Evolutionary conservation across 2,329 filamentous ascomycete species (phyloP), one percentile per base, ranked within the genome.

Genomic region (Trichoderma cornu-damae): DNA sequence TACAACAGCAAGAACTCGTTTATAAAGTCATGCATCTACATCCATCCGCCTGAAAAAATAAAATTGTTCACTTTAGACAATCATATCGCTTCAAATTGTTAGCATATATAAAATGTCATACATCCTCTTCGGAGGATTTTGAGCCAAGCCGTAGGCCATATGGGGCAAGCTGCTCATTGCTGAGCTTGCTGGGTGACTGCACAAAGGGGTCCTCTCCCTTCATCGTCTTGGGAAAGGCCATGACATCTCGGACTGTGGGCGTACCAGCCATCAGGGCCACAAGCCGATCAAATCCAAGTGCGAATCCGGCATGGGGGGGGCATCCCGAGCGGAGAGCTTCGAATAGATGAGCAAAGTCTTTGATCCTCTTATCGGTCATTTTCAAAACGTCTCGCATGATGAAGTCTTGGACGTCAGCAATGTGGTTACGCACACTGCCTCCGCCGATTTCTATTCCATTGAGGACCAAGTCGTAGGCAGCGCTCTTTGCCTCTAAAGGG

Each of bases 401-500:
- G 63, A 89, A 90, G 63, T 91, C 86, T 68, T 99, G 94, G 64
- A 96, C 80, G 1, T 82, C 78, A 0, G 90, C 86, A 42, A 88
- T 81, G 72, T 99, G 94, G 57, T 97, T 96, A 79, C 94, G 89
- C 12, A 90, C 84, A 70, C 89, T 96, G 32, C 94, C 95, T 9
- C 94, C 94, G 24, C 94, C 94, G 1, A 99, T 81, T 72, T 99
- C 94, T 4, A 96, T 84, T 3, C 94, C 94, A 69, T 99, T 99
- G 65, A 97, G 83, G 0, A 99, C 93, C 12, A 99, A 84, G 66
- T 99, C 94, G 73, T 96, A 99, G 69, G 96, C 92, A 65, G 96
- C 93, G 3, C 88, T 95, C 64, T 81, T 83, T 1, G 84, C 90
- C 46, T 79, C 73, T 1, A 90, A 77, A 0, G 94, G 93, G 38